Evolutionary conservation across 2,329 filamentous ascomycete species (phyloP), one percentile per base, ranked within the genome.

Genomic region (Trichoderma pleuroti): DNA sequence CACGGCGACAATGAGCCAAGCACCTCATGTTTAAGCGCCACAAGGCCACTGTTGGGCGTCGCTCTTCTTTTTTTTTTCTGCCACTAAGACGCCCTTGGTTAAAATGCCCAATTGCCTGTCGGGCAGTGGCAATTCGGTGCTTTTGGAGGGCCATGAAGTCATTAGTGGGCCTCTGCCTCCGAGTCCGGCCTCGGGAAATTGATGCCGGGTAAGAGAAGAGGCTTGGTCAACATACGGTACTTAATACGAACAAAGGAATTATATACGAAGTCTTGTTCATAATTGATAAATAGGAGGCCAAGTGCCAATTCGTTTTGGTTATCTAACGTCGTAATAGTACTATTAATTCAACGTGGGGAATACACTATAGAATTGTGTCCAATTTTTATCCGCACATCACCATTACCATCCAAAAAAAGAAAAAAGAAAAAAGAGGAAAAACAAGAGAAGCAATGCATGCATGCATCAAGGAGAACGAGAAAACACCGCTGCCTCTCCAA

Each of bases 401-500:
- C 68, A 32, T 65, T 57, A 64, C 68, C 68, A 65, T 57, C 60
- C 68, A 70, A 59, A 63, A 65, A 59, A 32, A 34, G 30, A 52
- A 32, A 70, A 59, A 63, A 65, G 49, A 32, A 34, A 26, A 52
- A 32, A n/a, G 54, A 32, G n/a, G 26, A 9, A 36, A 60, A 26
- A 26, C 12, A 36, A 60, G 21, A 57, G 12, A 57, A 69, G 60
- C 60, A 65, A 57, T 59, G 60, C 68, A 52, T 56, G 57, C 56
- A 68, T 64, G 57, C 61, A 63, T 52, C 60, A 52, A 49, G 49
- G 36, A 14, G 30, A 61, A 32, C 57, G 34, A 61, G 57, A 61
- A 39, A 61, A 63, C 68, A 70, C 68, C 68, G 60, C 68, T 70
- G 68, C 68, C 68, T 70, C 68, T 64, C 68, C 68, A 63, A 70